phyloP scores from a whole-genome alignment of 768 basidiomycete genomes.

The Leccinum ochraceum region DNA sequence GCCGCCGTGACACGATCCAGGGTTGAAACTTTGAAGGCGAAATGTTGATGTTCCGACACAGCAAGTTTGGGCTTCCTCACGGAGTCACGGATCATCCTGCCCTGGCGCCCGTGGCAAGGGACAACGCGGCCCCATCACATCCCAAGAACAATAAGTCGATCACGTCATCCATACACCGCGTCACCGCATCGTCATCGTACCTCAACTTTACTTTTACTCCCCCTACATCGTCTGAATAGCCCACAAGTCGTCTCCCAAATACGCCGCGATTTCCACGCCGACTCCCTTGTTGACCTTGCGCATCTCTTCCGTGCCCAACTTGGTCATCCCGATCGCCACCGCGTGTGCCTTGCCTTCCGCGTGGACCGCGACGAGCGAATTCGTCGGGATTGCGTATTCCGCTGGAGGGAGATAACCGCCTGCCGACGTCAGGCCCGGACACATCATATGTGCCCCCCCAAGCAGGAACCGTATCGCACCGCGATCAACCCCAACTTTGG shows the following conservation, averaged over 20 bases:
- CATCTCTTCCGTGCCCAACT: slow-evolving; percentile 87
- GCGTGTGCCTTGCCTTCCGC: slow-evolving; percentile 97
- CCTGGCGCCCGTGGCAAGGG: background rate
- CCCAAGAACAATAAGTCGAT: background rate
- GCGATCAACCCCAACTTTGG: slow-evolving; percentile 87
- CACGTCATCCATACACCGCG: background rate
- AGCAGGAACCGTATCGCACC: slow-evolving; percentile 98
- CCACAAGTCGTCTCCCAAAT: slow-evolving; percentile 92
- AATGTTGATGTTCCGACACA: slow-evolving; percentile 15
- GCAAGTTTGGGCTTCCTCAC: background rate
- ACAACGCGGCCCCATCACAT: background rate
- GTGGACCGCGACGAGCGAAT: slow-evolving; percentile 83
- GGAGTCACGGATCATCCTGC: background rate
- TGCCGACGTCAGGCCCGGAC: slow-evolving; percentile 90
- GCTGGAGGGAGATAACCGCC: slow-evolving; percentile 86
- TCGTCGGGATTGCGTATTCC: slow-evolving; percentile 63
- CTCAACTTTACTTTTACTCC: background rate
- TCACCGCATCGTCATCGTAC: background rate
- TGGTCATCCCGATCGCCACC: slow-evolving; percentile 81
- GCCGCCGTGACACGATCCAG: background rate
- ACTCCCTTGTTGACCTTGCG: slow-evolving; percentile 86
- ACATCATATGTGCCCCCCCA: slow-evolving; percentile 95
- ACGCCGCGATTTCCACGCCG: slow-evolving; percentile 83
- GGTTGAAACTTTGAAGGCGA: slow-evolving; percentile 3
- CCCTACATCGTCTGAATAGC: slow-evolving; percentile 56